phyloP scores from a whole-genome alignment of 1,139 yeast species.

The Geotrichum aggregatum region DNA sequence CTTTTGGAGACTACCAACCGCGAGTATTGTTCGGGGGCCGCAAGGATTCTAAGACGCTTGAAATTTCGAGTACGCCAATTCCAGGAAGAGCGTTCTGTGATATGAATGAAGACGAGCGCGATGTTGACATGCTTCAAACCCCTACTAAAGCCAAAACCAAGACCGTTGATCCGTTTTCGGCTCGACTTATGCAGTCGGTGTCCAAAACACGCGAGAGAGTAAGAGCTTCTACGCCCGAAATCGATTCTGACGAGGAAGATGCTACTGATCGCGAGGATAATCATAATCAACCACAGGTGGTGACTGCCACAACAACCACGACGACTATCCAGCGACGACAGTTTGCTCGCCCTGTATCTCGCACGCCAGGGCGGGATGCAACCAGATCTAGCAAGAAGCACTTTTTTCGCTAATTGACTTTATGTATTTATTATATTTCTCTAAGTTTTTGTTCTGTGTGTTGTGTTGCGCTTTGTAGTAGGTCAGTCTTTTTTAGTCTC shows the following conservation, averaged over 20 bases:
- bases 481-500: not conserved
- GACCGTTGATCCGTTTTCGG: slow-evolving; percentile 5
- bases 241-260: slow-evolving; percentile 17
- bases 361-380: not conserved
- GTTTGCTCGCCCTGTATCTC: slow-evolving; percentile 5
- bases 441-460: not conserved
- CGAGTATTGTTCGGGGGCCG: slow-evolving; percentile 26
- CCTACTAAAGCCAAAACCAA: slow-evolving; percentile 6
- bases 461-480: no score
- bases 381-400: slow-evolving; percentile 7
- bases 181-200: slow-evolving; percentile 4
- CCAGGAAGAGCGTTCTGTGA: not conserved
- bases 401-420: slow-evolving; percentile 12
- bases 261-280: slow-evolving; percentile 11
- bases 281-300: slow-evolving; percentile 1
- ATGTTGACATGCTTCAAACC: not conserved
- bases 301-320: slow-evolving; percentile 9
- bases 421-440: slow-evolving; percentile 3
- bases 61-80: slow-evolving; percentile 15
- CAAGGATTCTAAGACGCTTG: slow-evolving; percentile 17
- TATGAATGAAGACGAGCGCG: not conserved
- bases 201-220: not conserved
- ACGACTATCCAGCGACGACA: slow-evolving; percentile 1
- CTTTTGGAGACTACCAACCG: slow-evolving; percentile 27
- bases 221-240: slow-evolving; percentile 17